Evolutionary conservation across 1,139 yeast genomes (phyloP), one percentile per base, ranked within the genome.

Genomic region (Debaryomycetaceae sp.): DNA sequence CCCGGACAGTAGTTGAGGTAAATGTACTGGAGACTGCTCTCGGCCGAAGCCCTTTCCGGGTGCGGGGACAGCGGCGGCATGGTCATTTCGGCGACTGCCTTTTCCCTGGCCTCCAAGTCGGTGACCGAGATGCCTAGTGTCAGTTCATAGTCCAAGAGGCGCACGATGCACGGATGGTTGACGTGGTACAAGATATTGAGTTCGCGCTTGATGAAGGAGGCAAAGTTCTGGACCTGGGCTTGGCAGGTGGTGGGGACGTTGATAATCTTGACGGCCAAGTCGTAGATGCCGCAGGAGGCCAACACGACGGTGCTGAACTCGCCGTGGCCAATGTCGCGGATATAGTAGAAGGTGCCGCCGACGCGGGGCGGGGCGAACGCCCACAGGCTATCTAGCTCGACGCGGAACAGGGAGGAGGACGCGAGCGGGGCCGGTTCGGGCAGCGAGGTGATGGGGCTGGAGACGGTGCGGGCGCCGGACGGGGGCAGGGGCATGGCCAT

Each of bases 1-100:
- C 97, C 96, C 10, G 61, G 55, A 45, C 87, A 81, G 47, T 70
- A 82, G 2, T 86, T 83, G 42, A 86, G 61, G 27, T 80, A 78
- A 48, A 86, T 66, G 21, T 72, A 58, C 49, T 59, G 73, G 29
- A 56, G 52, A 28, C 47, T 49, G 47, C 22, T 30, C 32, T 43
- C 15, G 16, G 10, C 33, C 27, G 15, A 22, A 16, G 12, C 20
- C 24, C 12, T 13, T 13, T 8, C 24, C 31, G 13, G 22, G 16
- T 2, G 33, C 20, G 20, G 20, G 27, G 4, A 26, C 20, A 19
- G 26, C 27, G 18, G 26, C 18, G 19, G 23, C 19, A 20, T 22
- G 13, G 26, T 31, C 12, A 18, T 20, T 13, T 22, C 29, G 8
- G 22, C 33, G 15, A 27, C 27, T 20, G 35, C 37, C 15, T 32